Conservation (phyloP, 345 rosid species). For the Isatis tinctoria region DNA sequence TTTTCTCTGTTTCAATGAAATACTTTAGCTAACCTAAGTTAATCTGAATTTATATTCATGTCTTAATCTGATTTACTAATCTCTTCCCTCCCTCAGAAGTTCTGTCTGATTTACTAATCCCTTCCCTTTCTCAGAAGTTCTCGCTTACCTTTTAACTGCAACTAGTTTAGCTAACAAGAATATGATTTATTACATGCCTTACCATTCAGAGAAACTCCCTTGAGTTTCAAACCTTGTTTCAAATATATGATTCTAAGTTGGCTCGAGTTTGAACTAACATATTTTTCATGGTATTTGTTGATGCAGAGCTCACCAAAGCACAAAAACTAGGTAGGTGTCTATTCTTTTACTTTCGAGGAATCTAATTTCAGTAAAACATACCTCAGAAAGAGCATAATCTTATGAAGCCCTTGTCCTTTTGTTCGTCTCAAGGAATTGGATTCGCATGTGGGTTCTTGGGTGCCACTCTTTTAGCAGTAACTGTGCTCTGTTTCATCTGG, state of each 20-base stretch:
- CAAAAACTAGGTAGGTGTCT: background rate
- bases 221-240: background rate
- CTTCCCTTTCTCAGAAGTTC: too few relatives aligned
- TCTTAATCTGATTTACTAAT: background rate
- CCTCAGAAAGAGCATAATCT: background rate
- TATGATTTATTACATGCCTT: too few relatives aligned
- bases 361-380: background rate
- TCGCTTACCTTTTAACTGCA: background rate
- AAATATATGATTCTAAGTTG: too few relatives aligned
- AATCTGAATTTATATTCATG: background rate
- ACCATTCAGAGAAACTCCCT: background rate
- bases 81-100: background rate
- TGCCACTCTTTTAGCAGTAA: slow-evolving; percentile 15
- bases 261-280: background rate
- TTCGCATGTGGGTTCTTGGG: slow-evolving; percentile 35
- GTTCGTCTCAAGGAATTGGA: slow-evolving; percentile 33
- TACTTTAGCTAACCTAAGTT: background rate
- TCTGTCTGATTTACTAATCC: too few relatives aligned
- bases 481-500: slow-evolving; percentile 5
- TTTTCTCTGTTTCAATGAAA: background rate
- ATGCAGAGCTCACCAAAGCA: background rate
- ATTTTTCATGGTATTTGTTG: background rate
- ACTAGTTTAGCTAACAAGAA: background rate
- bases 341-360: too few relatives aligned
- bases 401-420: background rate